These are phyloP conservation scores for Cytospora piceicola DNA, from an alignment of 2,329 filamentous ascomycete genomes.

Conservation along the genomic window DNA sequence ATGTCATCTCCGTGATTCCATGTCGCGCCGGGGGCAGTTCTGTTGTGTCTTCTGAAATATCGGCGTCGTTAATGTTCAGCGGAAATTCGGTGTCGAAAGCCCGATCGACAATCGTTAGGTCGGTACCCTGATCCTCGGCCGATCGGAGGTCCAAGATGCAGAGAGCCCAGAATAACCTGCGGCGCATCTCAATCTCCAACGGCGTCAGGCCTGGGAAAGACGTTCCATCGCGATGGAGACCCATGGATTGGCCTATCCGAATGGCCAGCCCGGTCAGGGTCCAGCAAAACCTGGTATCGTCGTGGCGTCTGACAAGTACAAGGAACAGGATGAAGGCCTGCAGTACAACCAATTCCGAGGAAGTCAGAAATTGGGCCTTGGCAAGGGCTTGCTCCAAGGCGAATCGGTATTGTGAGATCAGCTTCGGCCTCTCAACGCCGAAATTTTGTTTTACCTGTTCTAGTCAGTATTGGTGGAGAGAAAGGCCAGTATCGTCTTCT, in stretches of 20 bases:
- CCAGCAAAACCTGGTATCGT: constrained; percentile 61
- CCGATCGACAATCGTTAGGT: constrained; percentile 49
- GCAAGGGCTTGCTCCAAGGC: constrained; percentile 64
- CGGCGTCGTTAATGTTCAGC: constrained; percentile 60
- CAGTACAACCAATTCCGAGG: constrained; percentile 61
- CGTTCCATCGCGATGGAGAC: constrained; percentile 61
- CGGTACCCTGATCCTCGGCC: constrained; percentile 62
- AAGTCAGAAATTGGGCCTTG: constrained; percentile 63
- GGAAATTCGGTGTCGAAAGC: constrained; percentile 59
- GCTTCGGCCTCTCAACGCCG: constrained; percentile 51
- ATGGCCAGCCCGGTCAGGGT: constrained; percentile 66
- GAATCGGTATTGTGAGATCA: constrained; percentile 53
- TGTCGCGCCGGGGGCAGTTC: constrained; percentile 51
- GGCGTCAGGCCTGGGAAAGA: constrained; percentile 56
- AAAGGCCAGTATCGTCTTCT: constrained; percentile 21
- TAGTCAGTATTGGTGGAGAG: constrained; percentile 2
- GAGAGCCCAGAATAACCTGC: constrained; percentile 66
- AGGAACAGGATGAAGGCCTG: constrained; percentile 67
- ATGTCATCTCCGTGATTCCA: constrained; percentile 58
- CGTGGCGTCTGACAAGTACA: constrained; percentile 54
- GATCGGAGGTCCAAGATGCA: constrained; percentile 63
- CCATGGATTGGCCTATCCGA: constrained; percentile 57
- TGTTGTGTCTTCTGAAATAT: constrained; percentile 52
- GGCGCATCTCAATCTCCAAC: constrained; percentile 65
- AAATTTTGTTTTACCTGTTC: constrained; percentile 56